Conservation (phyloP, 495 filamentous ascomycete species). For the Aspergillus heteromorphus region DNA sequence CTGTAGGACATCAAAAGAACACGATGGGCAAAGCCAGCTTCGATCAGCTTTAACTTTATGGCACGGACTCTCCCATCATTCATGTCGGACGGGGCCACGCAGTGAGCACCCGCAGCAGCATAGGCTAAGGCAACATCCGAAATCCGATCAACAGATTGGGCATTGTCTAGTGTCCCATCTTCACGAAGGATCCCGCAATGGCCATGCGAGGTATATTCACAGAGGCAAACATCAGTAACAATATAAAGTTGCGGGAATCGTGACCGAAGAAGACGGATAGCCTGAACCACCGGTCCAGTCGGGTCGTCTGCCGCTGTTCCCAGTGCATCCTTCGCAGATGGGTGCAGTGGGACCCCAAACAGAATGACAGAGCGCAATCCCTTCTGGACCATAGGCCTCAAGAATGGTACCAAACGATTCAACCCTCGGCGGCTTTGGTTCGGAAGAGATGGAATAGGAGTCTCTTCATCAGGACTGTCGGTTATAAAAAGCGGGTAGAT, state of each 20-base stretch:
- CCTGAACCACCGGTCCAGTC: conserved; percentile 80
- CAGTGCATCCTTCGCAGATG: conserved; percentile 78
- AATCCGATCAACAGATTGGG: conserved; percentile 84
- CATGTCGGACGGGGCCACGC: conserved; percentile 96
- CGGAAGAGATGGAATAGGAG: conserved; percentile 81
- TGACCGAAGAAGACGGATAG: conserved; percentile 74
- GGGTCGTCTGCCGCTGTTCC: conserved; percentile 94
- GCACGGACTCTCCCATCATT: conserved; percentile 94
- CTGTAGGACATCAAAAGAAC: conserved; percentile 94
- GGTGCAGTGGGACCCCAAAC: conserved; percentile 83
- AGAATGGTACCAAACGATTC: conserved; percentile 78
- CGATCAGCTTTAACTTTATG: conserved; percentile 94
- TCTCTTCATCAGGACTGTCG: conserved; percentile 88
- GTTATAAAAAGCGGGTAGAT: conserved; percentile 97
- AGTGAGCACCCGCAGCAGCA: conserved; percentile 88
- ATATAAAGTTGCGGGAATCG: conserved; percentile 86
- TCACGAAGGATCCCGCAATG: conserved; percentile 94
- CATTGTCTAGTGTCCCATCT: conserved; percentile 89
- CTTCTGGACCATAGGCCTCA: conserved; percentile 79
- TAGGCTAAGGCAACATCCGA: conserved; percentile 91
- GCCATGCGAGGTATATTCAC: conserved; percentile 98
- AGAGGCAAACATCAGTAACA: conserved; percentile 88
- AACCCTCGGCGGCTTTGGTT: conserved; percentile 81
- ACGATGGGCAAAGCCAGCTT: conserved; percentile 82
- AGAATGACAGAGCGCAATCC: conserved; percentile 89